phyloP scores from a whole-genome alignment of 2,329 filamentous ascomycete species.

The Emericellopsis cladophorae region DNA sequence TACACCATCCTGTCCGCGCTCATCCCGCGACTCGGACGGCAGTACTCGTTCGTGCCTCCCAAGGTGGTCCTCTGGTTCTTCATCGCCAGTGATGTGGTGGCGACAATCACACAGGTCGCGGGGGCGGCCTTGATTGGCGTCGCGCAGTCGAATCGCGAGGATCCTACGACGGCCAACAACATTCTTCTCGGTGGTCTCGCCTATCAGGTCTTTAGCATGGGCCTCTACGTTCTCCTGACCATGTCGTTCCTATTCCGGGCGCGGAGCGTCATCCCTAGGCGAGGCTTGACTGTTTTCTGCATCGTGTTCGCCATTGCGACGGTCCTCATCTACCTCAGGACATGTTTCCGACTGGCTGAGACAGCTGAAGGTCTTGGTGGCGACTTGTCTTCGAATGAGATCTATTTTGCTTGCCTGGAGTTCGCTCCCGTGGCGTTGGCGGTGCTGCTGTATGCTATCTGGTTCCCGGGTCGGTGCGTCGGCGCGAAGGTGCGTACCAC shows the following conservation, averaged over 20 bases:
- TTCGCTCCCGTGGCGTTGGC: conserved; percentile 40
- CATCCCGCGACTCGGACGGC: conserved; percentile 28
- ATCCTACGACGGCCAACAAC: conserved; percentile 37
- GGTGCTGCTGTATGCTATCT: conserved; percentile 26
- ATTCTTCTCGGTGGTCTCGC: conserved; percentile 42
- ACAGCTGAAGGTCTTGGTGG: conserved; percentile 34
- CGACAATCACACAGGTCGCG: conserved; percentile 37
- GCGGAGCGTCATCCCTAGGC: conserved; percentile 12
- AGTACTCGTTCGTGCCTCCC: conserved; percentile 30
- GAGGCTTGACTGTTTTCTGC: conserved; percentile 24
- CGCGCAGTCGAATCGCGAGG: conserved; percentile 30
- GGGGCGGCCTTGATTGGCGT: conserved; percentile 41
- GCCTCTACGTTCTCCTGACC: conserved; percentile 31
- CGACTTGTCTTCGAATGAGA: conserved; percentile 33
- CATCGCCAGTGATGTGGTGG: conserved; percentile 38
- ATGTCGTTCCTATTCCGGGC: conserved; percentile 26
- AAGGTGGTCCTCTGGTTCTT: conserved; percentile 38
- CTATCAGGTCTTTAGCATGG: conserved; percentile 39
- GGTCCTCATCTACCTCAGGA: conserved; percentile 36
- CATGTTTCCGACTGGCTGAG: conserved; percentile 40
- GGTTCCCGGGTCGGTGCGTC: conserved; percentile 16
- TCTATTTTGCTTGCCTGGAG: conserved; percentile 39
- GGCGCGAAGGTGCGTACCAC: conserved; percentile 4
- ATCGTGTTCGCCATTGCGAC: conserved; percentile 28
- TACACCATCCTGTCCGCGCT: conserved; percentile 41